A percentile compares a stretch with the other conserved stretches of the same genome.
Evolutionary conservation across 73 alveolate genomes (phyloP).

Genomic region (Tetrahymena borealis): DNA sequence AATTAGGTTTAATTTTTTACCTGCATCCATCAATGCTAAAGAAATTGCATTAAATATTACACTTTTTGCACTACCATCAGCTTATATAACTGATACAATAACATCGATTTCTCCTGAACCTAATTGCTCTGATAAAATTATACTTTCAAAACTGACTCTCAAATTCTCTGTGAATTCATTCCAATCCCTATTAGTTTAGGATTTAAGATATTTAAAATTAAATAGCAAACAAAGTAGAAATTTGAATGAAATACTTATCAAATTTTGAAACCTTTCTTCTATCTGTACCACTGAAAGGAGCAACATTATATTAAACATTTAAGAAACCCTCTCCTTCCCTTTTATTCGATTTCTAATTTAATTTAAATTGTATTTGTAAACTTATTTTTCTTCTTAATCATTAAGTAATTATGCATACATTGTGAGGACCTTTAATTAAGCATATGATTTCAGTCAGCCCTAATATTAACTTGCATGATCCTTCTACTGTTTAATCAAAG

Average conservation of each 20-base stretch:
- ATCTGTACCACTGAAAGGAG: conserved; percentile 38
- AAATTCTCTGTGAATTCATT: conserved; percentile 33
- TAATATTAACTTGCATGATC: conserved; percentile 28
- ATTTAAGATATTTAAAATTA: not conserved
- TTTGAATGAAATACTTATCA: conserved; percentile 15
- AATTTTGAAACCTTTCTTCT: conserved; percentile 24
- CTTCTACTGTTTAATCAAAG: conserved; percentile 34
- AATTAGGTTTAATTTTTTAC: conserved; percentile 14
- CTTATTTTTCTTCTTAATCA: not conserved
- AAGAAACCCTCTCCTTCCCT: not conserved
- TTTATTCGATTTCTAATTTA: not conserved
- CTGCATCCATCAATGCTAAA: conserved; percentile 88
- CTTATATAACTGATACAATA: conserved; percentile 71
- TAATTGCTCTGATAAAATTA: conserved; percentile 14
- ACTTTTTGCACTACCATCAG: conserved; percentile 91
- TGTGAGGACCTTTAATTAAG: conserved; percentile 30
- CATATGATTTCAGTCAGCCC: conserved; percentile 44
- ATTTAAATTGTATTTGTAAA: not conserved
- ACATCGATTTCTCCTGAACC: conserved; percentile 33
- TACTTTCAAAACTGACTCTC: conserved; percentile 35
- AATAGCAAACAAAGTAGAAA: not conserved
- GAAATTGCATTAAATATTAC: conserved; percentile 94
- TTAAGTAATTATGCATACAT: not conserved
- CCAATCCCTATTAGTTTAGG: not conserved
- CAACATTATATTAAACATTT: not conserved